These are phyloP conservation scores for Alternaria burnsii DNA, from an alignment of 2,329 filamentous ascomycete species.

Conservation along the genomic window DNA sequence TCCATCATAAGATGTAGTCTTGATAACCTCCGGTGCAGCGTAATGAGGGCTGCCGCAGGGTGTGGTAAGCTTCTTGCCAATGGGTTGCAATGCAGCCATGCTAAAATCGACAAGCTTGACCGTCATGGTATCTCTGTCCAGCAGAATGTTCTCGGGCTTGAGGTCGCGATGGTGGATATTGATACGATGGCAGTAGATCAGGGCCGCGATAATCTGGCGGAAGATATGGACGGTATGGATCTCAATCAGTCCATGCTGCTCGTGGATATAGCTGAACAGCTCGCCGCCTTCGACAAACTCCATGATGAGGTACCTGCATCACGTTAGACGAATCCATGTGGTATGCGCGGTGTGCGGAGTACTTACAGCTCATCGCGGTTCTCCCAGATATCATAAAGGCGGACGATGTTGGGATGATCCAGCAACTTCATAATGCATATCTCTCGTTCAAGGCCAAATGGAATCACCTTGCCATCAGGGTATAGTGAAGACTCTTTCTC, in stretches of 20 bases:
- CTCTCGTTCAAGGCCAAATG: slow-evolving; percentile 89
- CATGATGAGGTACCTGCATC: slow-evolving; percentile 83
- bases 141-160: slow-evolving; percentile 95
- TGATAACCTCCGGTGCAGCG: slow-evolving; percentile 89
- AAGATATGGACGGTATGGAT: slow-evolving; percentile 85
- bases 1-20: slow-evolving; percentile 79
- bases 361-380: slow-evolving; percentile 91
- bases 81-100: slow-evolving; percentile 92
- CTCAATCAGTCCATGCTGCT: slow-evolving; percentile 77
- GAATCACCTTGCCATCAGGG: slow-evolving; percentile 73
- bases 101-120: slow-evolving; percentile 98
- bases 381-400: slow-evolving; percentile 96
- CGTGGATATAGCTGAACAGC: slow-evolving; percentile 85
- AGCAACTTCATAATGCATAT: slow-evolving; percentile 97
- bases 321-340: slow-evolving; percentile 21
- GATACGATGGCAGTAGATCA: slow-evolving; percentile 92
- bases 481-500: slow-evolving; percentile 62
- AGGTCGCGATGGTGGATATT: slow-evolving; percentile 96
- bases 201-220: slow-evolving; percentile 88
- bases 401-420: slow-evolving; percentile 93
- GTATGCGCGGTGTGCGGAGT: not conserved
- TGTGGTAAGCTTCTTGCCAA: slow-evolving; percentile 80
- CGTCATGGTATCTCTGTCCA: slow-evolving; percentile 73
- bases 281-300: slow-evolving; percentile 89
- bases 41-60: slow-evolving; percentile 98